phyloP scores from a whole-genome alignment of 1,284 basidiomycete species.

The Ceratobasidium sp. region DNA sequence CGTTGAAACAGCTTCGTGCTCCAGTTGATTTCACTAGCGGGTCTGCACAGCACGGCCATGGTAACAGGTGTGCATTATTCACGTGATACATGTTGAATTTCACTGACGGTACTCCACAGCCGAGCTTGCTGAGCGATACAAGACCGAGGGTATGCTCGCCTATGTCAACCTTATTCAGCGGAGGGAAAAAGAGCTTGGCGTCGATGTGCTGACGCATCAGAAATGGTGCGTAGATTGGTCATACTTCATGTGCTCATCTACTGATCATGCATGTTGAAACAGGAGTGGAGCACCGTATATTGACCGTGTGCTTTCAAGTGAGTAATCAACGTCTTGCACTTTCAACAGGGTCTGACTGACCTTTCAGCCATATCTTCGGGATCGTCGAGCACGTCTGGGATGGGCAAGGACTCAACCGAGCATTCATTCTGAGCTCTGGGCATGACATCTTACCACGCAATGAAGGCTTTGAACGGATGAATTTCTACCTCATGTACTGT shows the following conservation, averaged over 20 bases:
- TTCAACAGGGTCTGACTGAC: conserved; percentile 46
- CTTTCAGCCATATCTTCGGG: conserved; percentile 72
- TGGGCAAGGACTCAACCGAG: conserved; percentile 88
- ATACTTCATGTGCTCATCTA: not conserved
- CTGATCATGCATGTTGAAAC: conserved; percentile 39
- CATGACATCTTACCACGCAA: not conserved
- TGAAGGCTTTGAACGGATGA: not conserved
- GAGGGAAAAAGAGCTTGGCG: conserved; percentile 90
- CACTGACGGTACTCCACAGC: conserved; percentile 59
- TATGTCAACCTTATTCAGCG: conserved; percentile 86
- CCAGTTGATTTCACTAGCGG: conserved; percentile 87
- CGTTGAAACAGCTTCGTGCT: conserved; percentile 71
- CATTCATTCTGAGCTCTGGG: conserved; percentile 67
- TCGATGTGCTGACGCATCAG: conserved; percentile 92
- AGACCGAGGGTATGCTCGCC: conserved; percentile 87
- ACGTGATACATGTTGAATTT: no score
- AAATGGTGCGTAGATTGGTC: conserved; percentile 70
- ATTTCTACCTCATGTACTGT: conserved; percentile 1
- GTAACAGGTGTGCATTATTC: conserved; percentile 68
- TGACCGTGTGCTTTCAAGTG: conserved; percentile 77
- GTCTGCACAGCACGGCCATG: conserved; percentile 86
- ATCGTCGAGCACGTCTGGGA: conserved; percentile 81
- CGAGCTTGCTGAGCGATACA: conserved; percentile 79
- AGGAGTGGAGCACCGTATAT: conserved; percentile 90
- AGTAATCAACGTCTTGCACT: conserved; percentile 48